Evolutionary conservation across 129 eudicot species (phyloP).

Genomic region (Tagetes patula): DNA sequence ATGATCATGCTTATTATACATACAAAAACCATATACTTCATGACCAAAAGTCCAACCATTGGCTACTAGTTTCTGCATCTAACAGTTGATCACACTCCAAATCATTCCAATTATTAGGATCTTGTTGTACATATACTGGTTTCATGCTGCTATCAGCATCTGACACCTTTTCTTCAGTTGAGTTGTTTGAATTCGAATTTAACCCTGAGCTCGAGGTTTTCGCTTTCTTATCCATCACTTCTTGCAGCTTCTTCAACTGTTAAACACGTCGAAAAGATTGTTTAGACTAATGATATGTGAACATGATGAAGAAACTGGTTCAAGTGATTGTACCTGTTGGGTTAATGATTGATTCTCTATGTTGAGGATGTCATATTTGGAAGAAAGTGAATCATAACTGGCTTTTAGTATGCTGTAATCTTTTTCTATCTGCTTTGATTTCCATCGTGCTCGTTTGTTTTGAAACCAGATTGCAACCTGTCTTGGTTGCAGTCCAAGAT

Average conservation of each 20-base stretch:
- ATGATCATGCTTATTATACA: slow-evolving; percentile 23
- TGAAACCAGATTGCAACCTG: slow-evolving; percentile 86
- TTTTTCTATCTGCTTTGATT: slow-evolving; percentile 62
- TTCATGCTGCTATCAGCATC: slow-evolving; percentile 53
- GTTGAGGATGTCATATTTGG: slow-evolving; percentile 45
- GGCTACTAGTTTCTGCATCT: slow-evolving; percentile 35
- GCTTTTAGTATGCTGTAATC: slow-evolving; percentile 45
- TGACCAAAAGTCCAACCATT: slow-evolving; percentile 76
- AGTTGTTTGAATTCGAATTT: neutral
- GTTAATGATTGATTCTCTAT: slow-evolving; percentile 54
- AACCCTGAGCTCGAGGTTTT: slow-evolving; percentile 13
- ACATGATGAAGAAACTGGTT: neutral
- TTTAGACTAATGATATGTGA: neutral
- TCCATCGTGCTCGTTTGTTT: slow-evolving; percentile 76
- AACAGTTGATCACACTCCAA: slow-evolving; percentile 36
- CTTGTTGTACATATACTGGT: slow-evolving; percentile 31
- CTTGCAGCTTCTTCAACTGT: slow-evolving; percentile 53
- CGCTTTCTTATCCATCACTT: slow-evolving; percentile 32
- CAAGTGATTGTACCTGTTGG: slow-evolving; percentile 39
- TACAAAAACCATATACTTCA: slow-evolving; percentile 28
- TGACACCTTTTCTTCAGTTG: slow-evolving; percentile 41
- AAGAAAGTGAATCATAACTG: slow-evolving; percentile 50
- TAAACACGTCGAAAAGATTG: neutral
- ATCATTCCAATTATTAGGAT: slow-evolving; percentile 46
- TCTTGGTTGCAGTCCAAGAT: slow-evolving; percentile 68